Evolutionary conservation across 1,284 basidiomycete genomes (phyloP).

Genomic region (Exsudoporus floridanus): DNA sequence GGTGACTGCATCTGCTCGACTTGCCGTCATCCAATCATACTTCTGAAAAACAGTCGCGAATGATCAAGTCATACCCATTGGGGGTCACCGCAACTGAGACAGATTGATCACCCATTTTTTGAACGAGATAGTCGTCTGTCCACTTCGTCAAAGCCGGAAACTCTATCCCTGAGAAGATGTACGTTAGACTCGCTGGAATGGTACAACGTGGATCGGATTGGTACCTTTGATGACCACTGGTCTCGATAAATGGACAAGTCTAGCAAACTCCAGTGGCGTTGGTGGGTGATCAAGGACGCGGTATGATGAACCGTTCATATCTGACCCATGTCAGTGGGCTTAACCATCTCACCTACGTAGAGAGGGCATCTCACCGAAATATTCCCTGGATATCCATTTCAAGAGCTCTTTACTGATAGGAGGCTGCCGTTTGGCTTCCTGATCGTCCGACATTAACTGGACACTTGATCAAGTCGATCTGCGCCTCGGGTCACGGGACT

Average conservation of each 20-base stretch:
- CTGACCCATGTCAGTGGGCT: slow-evolving; percentile 36
- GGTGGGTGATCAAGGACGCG: slow-evolving; percentile 60
- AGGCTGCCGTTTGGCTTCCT: slow-evolving; percentile 12
- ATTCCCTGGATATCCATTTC: slow-evolving; percentile 53
- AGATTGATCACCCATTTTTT: slow-evolving; percentile 50
- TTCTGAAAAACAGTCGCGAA: not conserved
- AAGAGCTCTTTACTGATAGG: slow-evolving; percentile 24
- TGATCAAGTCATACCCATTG: slow-evolving; percentile 58
- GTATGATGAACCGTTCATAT: slow-evolving; percentile 62
- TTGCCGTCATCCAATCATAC: slow-evolving; percentile 12
- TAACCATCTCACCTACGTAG: not conserved
- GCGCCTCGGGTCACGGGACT: not conserved
- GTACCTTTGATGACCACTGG: slow-evolving; percentile 77
- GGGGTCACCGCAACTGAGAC: slow-evolving; percentile 83
- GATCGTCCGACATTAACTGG: slow-evolving; percentile 13
- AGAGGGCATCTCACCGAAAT: slow-evolving; percentile 43
- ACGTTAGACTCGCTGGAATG: not conserved
- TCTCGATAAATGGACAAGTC: slow-evolving; percentile 70
- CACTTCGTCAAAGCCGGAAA: slow-evolving; percentile 48
- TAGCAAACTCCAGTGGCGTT: slow-evolving; percentile 69
- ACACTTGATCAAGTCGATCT: too few relatives aligned
- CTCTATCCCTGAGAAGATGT: slow-evolving; percentile 38
- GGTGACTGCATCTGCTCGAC: slow-evolving; percentile 68
- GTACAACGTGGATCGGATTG: not conserved
- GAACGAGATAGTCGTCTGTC: slow-evolving; percentile 62